These are phyloP conservation scores for Plectosphaerella sp. DNA, from an alignment of 2,329 filamentous ascomycete genomes.

Conservation along the genomic window DNA sequence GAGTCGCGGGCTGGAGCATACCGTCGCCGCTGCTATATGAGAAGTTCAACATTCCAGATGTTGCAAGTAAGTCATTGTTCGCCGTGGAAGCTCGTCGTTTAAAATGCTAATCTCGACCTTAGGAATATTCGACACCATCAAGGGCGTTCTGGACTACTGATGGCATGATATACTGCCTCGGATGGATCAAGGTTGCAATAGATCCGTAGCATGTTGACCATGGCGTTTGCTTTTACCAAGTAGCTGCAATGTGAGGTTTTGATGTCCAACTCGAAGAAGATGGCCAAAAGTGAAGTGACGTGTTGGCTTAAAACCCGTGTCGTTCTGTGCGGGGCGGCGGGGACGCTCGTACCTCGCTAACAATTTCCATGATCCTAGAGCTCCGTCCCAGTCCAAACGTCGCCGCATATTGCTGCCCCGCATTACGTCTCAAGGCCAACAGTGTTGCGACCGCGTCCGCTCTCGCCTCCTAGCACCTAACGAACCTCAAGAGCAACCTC, in stretches of 20 bases:
- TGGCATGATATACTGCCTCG: background rate
- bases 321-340: too few species aligned
- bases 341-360: conserved; percentile 5
- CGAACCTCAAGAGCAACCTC: background rate
- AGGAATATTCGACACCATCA: conserved; percentile 71
- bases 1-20: conserved; percentile 86
- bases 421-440: conserved; percentile 11
- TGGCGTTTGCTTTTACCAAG: too few species aligned
- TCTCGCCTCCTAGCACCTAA: background rate
- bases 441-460: background rate
- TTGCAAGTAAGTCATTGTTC: conserved; percentile 64
- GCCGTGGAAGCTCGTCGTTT: background rate
- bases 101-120: conserved; percentile 17
- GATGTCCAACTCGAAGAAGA: too few species aligned
- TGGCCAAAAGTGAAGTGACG: too few species aligned
- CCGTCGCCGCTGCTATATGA: conserved; percentile 79
- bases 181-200: too few species aligned
- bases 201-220: too few species aligned
- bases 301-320: too few species aligned
- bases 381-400: conserved; percentile 8
- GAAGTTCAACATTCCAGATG: conserved; percentile 77
- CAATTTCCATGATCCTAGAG: conserved; percentile 1
- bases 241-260: too few species aligned
- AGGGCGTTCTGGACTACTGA: conserved; percentile 62
- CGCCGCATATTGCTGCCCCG: conserved; percentile 9